A percentile compares a stretch with the other conserved stretches of the same genome.
phyloP scores from a whole-genome alignment of 371 early-diverging fungal genomes.

The Mycotypha africana region DNA sequence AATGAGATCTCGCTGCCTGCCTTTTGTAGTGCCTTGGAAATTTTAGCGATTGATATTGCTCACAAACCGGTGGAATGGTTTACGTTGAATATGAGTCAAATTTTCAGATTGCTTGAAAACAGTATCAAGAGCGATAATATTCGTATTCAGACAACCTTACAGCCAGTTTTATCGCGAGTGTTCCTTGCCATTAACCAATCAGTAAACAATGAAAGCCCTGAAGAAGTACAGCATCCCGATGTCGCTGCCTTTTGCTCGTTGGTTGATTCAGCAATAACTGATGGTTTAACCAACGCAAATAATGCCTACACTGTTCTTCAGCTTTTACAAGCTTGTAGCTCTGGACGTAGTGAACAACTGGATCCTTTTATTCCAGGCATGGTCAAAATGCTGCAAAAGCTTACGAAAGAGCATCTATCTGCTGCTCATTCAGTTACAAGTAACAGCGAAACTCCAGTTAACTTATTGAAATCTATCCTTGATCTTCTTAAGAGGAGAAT shows the following conservation, averaged over 20 bases:
- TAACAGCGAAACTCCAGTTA: constrained; percentile 51
- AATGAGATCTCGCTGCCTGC: constrained; percentile 32
- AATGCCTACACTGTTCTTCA: constrained; percentile 67
- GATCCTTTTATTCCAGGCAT: constrained; percentile 77
- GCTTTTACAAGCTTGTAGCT: constrained; percentile 68
- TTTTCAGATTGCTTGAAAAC: constrained; percentile 65
- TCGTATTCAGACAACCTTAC: constrained; percentile 53
- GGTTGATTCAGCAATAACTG: constrained; percentile 58
- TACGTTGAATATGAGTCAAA: constrained; percentile 53
- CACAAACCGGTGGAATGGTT: constrained; percentile 65
- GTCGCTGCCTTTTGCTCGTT: constrained; percentile 52
- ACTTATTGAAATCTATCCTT: constrained; percentile 62
- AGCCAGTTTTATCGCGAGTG: constrained; percentile 60
- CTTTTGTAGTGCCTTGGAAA: constrained; percentile 63
- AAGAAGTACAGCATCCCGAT: constrained; percentile 38
- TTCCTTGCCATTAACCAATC: constrained; percentile 49
- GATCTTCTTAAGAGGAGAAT: constrained; percentile 74
- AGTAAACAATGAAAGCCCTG: constrained; percentile 3
- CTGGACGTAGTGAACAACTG: constrained; percentile 61
- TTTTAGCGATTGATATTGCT: constrained; percentile 58
- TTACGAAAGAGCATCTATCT: constrained; percentile 75
- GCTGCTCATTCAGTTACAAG: constrained; percentile 22
- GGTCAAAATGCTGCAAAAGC: constrained; percentile 75
- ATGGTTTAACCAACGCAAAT: constrained; percentile 62
- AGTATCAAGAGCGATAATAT: constrained; percentile 67